Evolutionary conservation across 257 asterid genomes (phyloP), one percentile per base, ranked within the genome.

Genomic region (Oldenlandia corymbosa): DNA sequence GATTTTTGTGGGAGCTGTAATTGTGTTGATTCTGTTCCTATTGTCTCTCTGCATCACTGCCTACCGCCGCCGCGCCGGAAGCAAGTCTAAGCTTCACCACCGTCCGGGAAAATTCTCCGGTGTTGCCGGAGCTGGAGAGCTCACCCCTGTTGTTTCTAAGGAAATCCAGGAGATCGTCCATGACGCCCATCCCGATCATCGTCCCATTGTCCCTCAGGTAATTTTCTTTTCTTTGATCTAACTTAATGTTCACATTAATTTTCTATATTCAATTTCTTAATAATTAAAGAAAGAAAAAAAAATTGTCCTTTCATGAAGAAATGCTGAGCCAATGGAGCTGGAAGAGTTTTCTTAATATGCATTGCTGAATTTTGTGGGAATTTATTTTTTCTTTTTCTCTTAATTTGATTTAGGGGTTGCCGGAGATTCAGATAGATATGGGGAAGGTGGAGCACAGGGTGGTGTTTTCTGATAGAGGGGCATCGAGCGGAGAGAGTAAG

Each of bases 391-490:
- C 48, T 53, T 39, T 56, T 14, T 45, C 56, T 26, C 9, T 34
- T 34, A 9, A 14, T 45, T 66, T 20, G 49, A 34, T 71, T 70
- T 78, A 92, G 97, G 95, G 77, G 14, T 66, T 84, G 70, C 90
- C 91, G 10, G 98, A 89, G 73, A 88, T 89, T 69, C 98, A 92
- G 78, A 88, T 92, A 59, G 93, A 92, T 67, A 88, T 88, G 95
- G 96, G 96, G 65, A 92, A 89, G 78, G 80, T 88, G 69, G 98
- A 87, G 78, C 98, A 92, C 72, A 79, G 98, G 68, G 92, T 92
- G 68, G 97, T 88, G 72, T 92, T 83, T 75, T 88, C 97, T 4
- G 95, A 92, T 42, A 79, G 83, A 73, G 68, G 91, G 41, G 86
- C 93, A 65, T 92, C 98, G 0, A 92, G 98, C 59, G 95, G 97